Evolutionary conservation across 176 grass and related monocot species (phyloP).

Genomic region (Zea luxurians): DNA sequence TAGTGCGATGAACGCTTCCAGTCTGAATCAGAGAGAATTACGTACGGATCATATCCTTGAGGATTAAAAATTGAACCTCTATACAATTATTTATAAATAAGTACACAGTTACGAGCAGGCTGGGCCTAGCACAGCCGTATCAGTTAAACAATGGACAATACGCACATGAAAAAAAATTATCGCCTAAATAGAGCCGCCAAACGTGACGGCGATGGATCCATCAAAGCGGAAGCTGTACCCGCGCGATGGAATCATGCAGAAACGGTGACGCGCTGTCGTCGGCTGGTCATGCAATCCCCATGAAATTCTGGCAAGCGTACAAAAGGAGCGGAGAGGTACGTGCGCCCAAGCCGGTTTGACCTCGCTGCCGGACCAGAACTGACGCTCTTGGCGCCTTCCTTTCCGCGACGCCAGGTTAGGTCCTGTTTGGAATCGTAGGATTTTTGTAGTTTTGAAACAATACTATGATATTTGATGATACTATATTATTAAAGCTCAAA

Average conservation of each 20-base stretch:
- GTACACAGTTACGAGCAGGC: neutral
- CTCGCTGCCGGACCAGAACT: neutral
- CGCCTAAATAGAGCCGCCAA: neutral
- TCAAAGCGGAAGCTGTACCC: neutral
- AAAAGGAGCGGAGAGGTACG: neutral
- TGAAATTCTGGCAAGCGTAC: constrained; percentile 23
- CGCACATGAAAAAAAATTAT: no score
- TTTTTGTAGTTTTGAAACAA: no score
- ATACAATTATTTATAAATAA: no score
- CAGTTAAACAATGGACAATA: no score
- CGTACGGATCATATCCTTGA: neutral
- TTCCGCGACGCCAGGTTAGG: no score
- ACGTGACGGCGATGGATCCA: neutral
- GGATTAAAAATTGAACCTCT: neutral
- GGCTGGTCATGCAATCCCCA: constrained; percentile 17
- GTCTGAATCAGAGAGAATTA: neutral
- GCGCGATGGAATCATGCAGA: neutral
- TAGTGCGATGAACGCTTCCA: neutral
- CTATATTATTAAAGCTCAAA: no score
- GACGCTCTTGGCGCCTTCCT: neutral
- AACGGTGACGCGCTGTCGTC: constrained; percentile 1
- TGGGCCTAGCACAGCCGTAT: neutral
- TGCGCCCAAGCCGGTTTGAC: neutral
- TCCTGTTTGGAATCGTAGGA: no score
- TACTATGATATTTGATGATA: no score